These are phyloP conservation scores for Pseudoscleropodium purum DNA, from an alignment of 225 moss, liverwort and hornwort species.

Conservation along the genomic window DNA sequence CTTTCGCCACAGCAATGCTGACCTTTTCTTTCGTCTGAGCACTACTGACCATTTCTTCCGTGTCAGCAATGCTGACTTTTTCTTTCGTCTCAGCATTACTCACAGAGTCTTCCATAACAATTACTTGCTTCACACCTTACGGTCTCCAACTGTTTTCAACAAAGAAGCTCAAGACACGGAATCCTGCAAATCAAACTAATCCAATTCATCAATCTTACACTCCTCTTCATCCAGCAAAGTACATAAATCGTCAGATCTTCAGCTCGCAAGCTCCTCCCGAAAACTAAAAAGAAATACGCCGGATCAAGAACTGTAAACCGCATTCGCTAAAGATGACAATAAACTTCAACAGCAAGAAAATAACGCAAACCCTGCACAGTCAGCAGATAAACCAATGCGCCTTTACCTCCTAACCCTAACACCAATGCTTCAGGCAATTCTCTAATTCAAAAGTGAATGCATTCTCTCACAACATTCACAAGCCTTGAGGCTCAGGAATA, in stretches of 20 bases:
- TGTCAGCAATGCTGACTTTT: not conserved
- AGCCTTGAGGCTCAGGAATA: not conserved
- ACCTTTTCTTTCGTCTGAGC: slow-evolving; percentile 9
- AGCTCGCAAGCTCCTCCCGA: not conserved
- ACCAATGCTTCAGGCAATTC: not conserved
- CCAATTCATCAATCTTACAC: not conserved
- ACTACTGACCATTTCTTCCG: not conserved
- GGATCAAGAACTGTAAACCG: not conserved
- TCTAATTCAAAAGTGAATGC: not conserved
- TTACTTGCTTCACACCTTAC: not conserved
- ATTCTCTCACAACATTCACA: not conserved
- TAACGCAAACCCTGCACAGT: not conserved
- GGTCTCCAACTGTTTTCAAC: not conserved
- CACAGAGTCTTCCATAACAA: slow-evolving; percentile 13
- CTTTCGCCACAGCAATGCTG: slow-evolving; percentile 21
- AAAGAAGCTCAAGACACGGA: not conserved
- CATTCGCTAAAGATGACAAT: not conserved
- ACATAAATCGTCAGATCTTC: not conserved
- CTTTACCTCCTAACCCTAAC: not conserved
- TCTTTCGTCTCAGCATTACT: not conserved
- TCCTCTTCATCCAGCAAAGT: not conserved
- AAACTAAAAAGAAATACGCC: not conserved
- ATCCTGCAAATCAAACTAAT: not conserved
- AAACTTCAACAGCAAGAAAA: not conserved
- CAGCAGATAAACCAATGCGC: not conserved